A percentile compares a stretch with the other conserved stretches of the same genome.
These are phyloP conservation scores for Flueggea neowawraea DNA, from an alignment of 441 rosid species.

Conservation along the genomic window DNA sequence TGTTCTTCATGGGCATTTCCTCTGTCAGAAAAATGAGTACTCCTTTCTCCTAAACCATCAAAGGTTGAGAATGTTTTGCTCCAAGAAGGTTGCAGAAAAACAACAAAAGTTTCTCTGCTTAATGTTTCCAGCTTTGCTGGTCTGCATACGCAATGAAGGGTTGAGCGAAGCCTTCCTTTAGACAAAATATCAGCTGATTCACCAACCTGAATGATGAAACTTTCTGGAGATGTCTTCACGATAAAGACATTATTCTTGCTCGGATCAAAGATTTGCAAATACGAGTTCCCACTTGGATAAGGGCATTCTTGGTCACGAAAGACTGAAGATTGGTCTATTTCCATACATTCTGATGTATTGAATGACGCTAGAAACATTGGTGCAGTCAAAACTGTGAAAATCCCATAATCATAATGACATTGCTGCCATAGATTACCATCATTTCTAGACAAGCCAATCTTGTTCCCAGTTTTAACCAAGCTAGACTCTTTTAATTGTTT, in stretches of 20 bases:
- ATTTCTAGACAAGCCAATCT: slow-evolving; percentile 19
- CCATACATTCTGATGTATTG: slow-evolving; percentile 17
- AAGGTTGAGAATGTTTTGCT: slow-evolving; percentile 53
- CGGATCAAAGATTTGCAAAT: slow-evolving; percentile 58
- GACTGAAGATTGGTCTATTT: slow-evolving; percentile 9
- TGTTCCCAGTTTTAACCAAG: slow-evolving; percentile 17
- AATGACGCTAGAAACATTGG: slow-evolving; percentile 61
- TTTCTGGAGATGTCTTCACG: slow-evolving; percentile 73
- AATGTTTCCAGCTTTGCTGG: slow-evolving; percentile 46
- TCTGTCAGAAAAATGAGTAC: slow-evolving; percentile 15
- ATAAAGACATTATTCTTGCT: slow-evolving; percentile 38
- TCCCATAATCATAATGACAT: slow-evolving; percentile 95
- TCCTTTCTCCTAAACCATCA: not conserved
- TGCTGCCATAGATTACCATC: slow-evolving; percentile 71
- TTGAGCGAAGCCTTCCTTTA: slow-evolving; percentile 64
- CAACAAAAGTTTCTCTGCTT: slow-evolving; percentile 84
- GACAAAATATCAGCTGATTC: slow-evolving; percentile 86
- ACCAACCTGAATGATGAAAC: slow-evolving; percentile 83
- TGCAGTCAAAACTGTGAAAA: slow-evolving; percentile 86
- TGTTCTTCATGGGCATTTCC: slow-evolving; percentile 21
- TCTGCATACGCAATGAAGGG: slow-evolving; percentile 78
- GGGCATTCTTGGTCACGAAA: slow-evolving; percentile 35
- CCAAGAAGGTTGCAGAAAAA: slow-evolving; percentile 91
- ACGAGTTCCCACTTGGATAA: slow-evolving; percentile 45
- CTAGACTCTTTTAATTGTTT: slow-evolving; percentile 11